Percentiles rank a stretch among this genome's conserved stretches.
These are phyloP conservation scores for Triticum monococcum DNA, from an alignment of 176 grass and related monocot species.

Conservation along the genomic window DNA sequence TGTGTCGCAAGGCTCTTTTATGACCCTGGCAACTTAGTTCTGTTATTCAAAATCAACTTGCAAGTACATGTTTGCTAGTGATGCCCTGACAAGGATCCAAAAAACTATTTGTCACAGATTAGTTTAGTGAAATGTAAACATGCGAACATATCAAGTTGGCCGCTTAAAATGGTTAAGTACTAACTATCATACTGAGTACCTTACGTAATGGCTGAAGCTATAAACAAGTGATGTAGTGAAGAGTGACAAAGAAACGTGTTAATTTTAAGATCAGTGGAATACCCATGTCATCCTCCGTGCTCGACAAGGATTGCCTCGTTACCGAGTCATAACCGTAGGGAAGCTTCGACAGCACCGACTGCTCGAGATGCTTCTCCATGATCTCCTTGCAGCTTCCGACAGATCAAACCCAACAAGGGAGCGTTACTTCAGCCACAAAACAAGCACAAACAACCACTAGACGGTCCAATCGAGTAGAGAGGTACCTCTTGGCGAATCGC, in stretches of 20 bases:
- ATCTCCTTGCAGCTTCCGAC: conserved; percentile 54
- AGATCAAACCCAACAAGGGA: not conserved
- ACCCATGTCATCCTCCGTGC: conserved; percentile 94
- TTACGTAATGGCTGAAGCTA: not conserved
- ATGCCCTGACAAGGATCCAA: not conserved
- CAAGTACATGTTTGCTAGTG: not conserved
- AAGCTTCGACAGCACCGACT: conserved; percentile 63
- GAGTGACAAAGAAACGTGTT: not conserved
- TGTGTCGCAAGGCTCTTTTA: not conserved
- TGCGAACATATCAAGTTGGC: not conserved
- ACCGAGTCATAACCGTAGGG: conserved; percentile 76
- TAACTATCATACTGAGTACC: not conserved
- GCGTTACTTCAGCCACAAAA: not conserved
- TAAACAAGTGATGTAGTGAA: not conserved
- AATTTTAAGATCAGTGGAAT: conserved; percentile 24
- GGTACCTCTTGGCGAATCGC: conserved; percentile 60
- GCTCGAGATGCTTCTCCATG: conserved; percentile 76
- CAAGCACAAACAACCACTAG: not conserved
- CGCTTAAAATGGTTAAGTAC: not conserved
- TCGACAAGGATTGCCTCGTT: conserved; percentile 79
- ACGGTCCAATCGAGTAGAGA: not conserved
- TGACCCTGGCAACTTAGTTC: not conserved
- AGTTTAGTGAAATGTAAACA: not conserved
- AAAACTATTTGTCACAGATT: not conserved
- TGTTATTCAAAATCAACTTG: not conserved